Evolutionary conservation across 352 stramenopile species (phyloP), one percentile per base, ranked within the genome.

Genomic region (Thalassiosira exigua): DNA sequence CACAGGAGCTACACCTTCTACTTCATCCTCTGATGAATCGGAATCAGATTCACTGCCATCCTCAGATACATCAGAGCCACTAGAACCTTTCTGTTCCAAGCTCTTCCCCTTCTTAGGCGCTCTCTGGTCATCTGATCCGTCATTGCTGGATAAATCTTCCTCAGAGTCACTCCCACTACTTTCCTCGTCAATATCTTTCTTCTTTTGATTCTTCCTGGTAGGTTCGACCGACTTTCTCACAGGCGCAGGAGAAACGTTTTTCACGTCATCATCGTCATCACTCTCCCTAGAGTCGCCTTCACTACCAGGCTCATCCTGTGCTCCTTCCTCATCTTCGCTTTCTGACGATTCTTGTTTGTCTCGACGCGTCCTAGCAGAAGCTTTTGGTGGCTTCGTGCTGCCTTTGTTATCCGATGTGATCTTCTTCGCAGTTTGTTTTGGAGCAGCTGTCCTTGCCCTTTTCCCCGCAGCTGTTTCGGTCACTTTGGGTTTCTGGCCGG

Each of bases 251-350:
- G 19, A 11, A 21, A 32, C 24, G 5, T 19, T 61, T 36, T 2
- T 60, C 32, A 3, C 41, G n/a, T 54, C 64, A 21, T 59, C 44
- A 9, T n/a, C 2, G n/a, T 69, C 29, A 14, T 72, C 48, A 52
- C 29, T 62, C 24, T 21, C 32, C 11, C 33, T 46, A n/a, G 42
- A 59, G n/a, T 69, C 68, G n/a, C 32, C 58, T 41, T 73, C 50
- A n/a, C 39, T 54, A 14, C 50, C 66, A 17, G 50, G 57, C 22
- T 50, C 65, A 44, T 67, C 53, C 3, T 50, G 30, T 17, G 39
- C 12, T 27, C 59, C 60, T 39, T 75, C 57, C 53, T 72, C 62
- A 19, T 27, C 36, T 46, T 80, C 61, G 9, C 32, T 42, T 1
- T 73, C 61, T 59, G 36, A 46, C 44, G 9, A 11, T 53, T 53